Percentiles rank a stretch among this genome's conserved stretches.
Conservation (phyloP, 768 basidiomycete species). For the Leccinum barrowsii region DNA sequence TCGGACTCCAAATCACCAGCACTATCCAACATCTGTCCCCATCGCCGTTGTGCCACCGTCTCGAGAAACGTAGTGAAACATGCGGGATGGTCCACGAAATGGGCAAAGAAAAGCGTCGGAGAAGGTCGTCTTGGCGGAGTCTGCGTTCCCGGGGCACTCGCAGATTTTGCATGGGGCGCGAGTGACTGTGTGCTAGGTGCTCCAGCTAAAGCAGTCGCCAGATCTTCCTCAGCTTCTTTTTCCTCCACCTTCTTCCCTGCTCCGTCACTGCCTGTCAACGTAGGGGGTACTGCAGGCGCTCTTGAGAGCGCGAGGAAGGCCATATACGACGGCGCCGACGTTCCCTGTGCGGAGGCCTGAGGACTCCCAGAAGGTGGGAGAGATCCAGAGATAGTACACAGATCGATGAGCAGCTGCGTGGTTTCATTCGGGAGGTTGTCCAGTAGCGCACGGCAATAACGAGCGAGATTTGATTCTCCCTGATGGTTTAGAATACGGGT, state of each 20-base stretch:
- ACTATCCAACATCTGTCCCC: slow-evolving; percentile 68
- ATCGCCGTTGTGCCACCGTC: slow-evolving; percentile 73
- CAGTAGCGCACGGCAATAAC: slow-evolving; percentile 87
- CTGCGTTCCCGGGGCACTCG: slow-evolving; percentile 14
- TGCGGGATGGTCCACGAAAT: slow-evolving; percentile 85
- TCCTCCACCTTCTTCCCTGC: slow-evolving; percentile 18
- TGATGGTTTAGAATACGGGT: slow-evolving; percentile 24
- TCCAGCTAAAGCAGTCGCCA: slow-evolving; percentile 17
- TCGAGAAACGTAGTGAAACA: slow-evolving; percentile 89
- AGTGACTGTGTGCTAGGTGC: slow-evolving; percentile 25
- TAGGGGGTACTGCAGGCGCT: slow-evolving; percentile 40
- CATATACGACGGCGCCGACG: slow-evolving; percentile 59
- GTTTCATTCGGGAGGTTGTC: slow-evolving; percentile 82
- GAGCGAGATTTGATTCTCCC: slow-evolving; percentile 83
- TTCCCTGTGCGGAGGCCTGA: slow-evolving; percentile 23
- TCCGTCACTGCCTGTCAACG: slow-evolving; percentile 34
- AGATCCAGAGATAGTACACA: slow-evolving; percentile 70
- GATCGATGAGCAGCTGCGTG: slow-evolving; percentile 85
- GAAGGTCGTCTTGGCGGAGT: slow-evolving; percentile 59
- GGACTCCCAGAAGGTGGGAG: slow-evolving; percentile 33
- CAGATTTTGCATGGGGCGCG: slow-evolving; percentile 5
- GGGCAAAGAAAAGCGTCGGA: slow-evolving; percentile 85
- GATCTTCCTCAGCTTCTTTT: slow-evolving; percentile 15
- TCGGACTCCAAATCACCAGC: slow-evolving; percentile 8
- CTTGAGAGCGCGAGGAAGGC: slow-evolving; percentile 77